Base-by-base conservation (phyloP, 352 stramenopile genomes). In the Phytophthora pistaciae region DNA sequence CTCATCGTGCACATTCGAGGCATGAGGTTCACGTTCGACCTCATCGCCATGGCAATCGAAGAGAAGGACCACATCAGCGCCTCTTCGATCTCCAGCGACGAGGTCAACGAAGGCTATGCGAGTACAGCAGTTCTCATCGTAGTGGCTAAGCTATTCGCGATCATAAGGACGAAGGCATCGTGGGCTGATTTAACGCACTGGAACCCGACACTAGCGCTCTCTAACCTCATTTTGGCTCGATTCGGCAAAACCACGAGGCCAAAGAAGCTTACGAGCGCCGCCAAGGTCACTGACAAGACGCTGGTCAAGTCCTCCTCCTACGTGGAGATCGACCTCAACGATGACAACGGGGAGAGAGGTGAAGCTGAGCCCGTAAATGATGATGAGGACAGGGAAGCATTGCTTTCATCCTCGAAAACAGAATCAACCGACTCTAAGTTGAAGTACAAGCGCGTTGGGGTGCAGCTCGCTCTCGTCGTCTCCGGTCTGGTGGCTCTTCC, bases 21-120 rank as follows among this genome's bases (percentile, higher is more conserved):
- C 13, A 75, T 77, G 56, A 68, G 78, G 18, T 80, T 86, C 55
- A 80, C 73, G 31, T 78, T 77, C n/a, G 78, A 85, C 3, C 75
- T 84, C 31, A 65, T 84, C 29, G 42, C 42, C 2, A 74, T 70
- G 56, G 81, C 77, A 36, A 59, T 75, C 13, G 72, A 75, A n/a
- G 74, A 78, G 46, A 69, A 74, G 27, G 62, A 68, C 20, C 60
- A 69, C 5, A 50, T 68, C 13, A 60, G 46, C 21, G 60, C 50
- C 3, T 23, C 84, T 33, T 56, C 72, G 7, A 69, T 89, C 13
- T 75, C 78, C 2, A 54, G 40, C 2, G 57, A 54, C 2, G 65
- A 72, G 1, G 20, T 66, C 1, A 55, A 70, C 18, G 64, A 84
- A 58, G 53, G 74, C 9, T 53, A 49, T 11, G 16, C 74, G 5